phyloP scores from a whole-genome alignment of 768 basidiomycete species.

The Lactarius trivialis region DNA sequence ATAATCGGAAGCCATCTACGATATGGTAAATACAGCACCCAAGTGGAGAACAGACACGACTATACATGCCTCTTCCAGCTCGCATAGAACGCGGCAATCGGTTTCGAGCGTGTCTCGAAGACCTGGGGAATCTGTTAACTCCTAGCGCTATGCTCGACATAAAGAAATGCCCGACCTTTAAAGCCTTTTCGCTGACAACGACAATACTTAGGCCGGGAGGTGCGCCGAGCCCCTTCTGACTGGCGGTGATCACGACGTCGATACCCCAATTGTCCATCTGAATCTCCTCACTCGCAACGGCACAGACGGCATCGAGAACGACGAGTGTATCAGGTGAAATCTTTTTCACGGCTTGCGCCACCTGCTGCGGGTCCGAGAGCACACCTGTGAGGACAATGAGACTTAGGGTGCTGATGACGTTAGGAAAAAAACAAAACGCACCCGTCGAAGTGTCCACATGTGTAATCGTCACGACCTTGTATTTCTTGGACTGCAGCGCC shows the following conservation, averaged over 20 bases:
- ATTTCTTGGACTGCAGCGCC: constrained; percentile 71
- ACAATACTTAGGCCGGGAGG: constrained; percentile 92
- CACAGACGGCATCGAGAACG: constrained; percentile 90
- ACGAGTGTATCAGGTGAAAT: constrained; percentile 86
- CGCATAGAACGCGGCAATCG: constrained; percentile 76
- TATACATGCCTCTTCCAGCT: constrained; percentile 72
- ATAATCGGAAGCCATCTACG: constrained; percentile 86
- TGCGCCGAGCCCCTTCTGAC: constrained; percentile 87
- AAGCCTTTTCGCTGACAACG: constrained; percentile 70
- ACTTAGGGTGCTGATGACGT: background rate
- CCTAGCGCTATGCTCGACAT: background rate
- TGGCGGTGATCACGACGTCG: constrained; percentile 81
- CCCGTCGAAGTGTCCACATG: constrained; percentile 93
- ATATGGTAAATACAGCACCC: background rate
- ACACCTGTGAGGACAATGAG: constrained; percentile 46
- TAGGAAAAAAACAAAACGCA: constrained; percentile 19
- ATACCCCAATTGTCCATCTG: constrained; percentile 89
- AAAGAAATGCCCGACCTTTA: constrained; percentile 41
- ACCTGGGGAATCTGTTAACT: constrained; percentile 34
- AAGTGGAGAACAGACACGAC: background rate
- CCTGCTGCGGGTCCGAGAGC: constrained; percentile 71
- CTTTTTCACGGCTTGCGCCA: constrained; percentile 63
- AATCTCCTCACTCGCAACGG: constrained; percentile 94
- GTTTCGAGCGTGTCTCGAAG: constrained; percentile 54
- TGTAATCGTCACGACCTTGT: constrained; percentile 87